Percentiles rank a stretch among this genome's conserved stretches.
phyloP scores from a whole-genome alignment of 441 rosid genomes.

The Arabidopsis lyrata region DNA sequence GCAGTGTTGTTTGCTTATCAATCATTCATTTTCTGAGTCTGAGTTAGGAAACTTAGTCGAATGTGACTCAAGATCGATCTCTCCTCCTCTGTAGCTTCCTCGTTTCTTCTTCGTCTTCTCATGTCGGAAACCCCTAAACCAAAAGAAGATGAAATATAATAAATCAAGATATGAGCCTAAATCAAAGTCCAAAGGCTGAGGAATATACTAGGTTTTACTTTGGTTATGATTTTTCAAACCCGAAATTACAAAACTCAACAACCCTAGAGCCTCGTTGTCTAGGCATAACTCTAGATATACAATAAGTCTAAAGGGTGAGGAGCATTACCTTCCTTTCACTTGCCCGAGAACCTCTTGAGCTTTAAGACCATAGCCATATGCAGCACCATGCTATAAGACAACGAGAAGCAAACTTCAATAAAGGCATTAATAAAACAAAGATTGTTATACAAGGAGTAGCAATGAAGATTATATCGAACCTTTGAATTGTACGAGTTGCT shows the following conservation, averaged over 20 bases:
- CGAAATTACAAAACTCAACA: background rate
- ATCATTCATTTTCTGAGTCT: constrained; percentile 82
- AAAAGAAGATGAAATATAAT: background rate
- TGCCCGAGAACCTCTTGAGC: constrained; percentile 94
- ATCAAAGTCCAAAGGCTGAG: background rate
- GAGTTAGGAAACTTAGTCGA: constrained; percentile 87
- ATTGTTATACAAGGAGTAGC: background rate
- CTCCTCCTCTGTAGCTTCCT: constrained; percentile 93
- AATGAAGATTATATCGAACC: constrained; percentile 51
- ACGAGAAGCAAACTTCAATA: constrained; percentile 3
- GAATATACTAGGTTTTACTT: background rate
- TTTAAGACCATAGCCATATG: constrained; percentile 90
- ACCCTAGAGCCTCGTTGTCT: background rate
- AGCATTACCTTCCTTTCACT: constrained; percentile 92
- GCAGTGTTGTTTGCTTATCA: constrained; percentile 5
- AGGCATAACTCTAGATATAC: background rate
- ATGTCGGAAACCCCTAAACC: constrained; percentile 81
- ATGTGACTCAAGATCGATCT: constrained; percentile 82
- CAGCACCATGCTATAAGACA: constrained; percentile 77
- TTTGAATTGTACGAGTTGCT: constrained; percentile 90
- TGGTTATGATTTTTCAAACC: background rate
- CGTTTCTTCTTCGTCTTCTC: constrained; percentile 99
- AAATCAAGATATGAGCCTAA: background rate
- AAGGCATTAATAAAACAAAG: background rate
- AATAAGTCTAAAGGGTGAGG: constrained; percentile 1